Evolutionary conservation across 2,329 filamentous ascomycete genomes (phyloP).

Genomic region (Trichoderma hamatum): DNA sequence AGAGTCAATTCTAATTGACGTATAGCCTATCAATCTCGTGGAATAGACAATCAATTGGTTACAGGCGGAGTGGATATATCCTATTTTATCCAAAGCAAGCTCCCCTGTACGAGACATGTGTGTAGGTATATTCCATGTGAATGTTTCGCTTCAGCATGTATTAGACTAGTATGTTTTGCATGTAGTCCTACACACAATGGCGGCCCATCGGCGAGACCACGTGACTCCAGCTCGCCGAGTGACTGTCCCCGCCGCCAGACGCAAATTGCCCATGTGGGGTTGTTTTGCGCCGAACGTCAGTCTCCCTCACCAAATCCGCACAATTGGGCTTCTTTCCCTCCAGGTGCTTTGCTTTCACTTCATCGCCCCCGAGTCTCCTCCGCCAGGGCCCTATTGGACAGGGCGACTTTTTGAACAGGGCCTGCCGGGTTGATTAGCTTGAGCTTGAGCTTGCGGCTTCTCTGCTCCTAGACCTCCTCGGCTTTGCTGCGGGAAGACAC

Average conservation of each 20-base stretch:
- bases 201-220: conserved; percentile 13
- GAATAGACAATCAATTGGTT: not conserved
- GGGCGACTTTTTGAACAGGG: not conserved
- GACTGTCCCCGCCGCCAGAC: conserved; percentile 8
- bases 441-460: conserved; percentile 29
- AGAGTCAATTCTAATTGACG: not conserved
- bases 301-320: conserved; percentile 23
- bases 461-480: conserved; percentile 33
- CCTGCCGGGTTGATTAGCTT: conserved; percentile 26
- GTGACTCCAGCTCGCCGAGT: conserved; percentile 24
- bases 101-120: not conserved
- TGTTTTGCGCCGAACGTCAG: conserved; percentile 27
- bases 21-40: not conserved
- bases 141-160: not conserved
- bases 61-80: not conserved
- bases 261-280: conserved; percentile 21
- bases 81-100: not conserved
- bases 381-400: conserved; percentile 15
- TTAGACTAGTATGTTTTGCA: not conserved
- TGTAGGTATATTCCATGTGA: too few relatives aligned
- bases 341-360: conserved; percentile 24
- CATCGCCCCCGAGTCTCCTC: conserved; percentile 15
- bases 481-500: conserved; percentile 40
- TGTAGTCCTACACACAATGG: not conserved
- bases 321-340: conserved; percentile 8